phyloP scores from a whole-genome alignment of 306 rosid species.

The Cucurbita maxima region DNA sequence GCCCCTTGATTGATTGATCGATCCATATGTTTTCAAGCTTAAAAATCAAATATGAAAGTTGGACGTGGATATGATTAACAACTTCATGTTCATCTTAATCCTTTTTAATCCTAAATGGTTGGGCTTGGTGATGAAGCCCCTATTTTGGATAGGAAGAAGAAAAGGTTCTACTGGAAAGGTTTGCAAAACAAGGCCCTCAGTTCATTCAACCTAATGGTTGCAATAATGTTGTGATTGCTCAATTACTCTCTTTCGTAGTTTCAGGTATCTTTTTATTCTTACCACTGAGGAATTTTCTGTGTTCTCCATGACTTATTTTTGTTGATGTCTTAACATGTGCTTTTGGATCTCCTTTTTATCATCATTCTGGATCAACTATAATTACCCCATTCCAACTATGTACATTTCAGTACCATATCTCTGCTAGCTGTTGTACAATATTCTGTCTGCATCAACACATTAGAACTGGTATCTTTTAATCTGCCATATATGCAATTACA shows the following conservation, averaged over 20 bases:
- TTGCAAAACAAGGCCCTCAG: not conserved
- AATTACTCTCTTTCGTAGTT: not conserved
- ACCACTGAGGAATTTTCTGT: not conserved
- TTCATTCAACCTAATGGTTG: not conserved
- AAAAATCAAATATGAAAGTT: not conserved
- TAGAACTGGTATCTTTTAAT: not conserved
- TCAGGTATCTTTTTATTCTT: not conserved
- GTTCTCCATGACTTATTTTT: not conserved
- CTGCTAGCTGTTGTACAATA: not conserved
- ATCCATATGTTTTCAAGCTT: not conserved
- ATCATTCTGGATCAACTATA: not conserved
- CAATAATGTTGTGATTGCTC: not conserved
- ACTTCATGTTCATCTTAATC: not conserved
- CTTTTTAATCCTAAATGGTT: not conserved
- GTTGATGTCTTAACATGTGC: not conserved
- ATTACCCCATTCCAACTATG: not conserved
- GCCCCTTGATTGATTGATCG: not conserved
- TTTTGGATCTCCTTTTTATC: not conserved
- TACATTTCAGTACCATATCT: not conserved
- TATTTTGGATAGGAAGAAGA: not conserved
- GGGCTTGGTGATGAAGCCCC: not conserved
- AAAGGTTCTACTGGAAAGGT: not conserved
- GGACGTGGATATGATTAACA: not conserved
- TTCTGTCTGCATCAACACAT: not conserved
- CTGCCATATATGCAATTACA: constrained; percentile 6